Percentiles rank a stretch among this genome's conserved stretches.
Evolutionary conservation across 2,329 filamentous ascomycete genomes (phyloP).

Genomic region (Gnomoniopsis smithogilvyi): DNA sequence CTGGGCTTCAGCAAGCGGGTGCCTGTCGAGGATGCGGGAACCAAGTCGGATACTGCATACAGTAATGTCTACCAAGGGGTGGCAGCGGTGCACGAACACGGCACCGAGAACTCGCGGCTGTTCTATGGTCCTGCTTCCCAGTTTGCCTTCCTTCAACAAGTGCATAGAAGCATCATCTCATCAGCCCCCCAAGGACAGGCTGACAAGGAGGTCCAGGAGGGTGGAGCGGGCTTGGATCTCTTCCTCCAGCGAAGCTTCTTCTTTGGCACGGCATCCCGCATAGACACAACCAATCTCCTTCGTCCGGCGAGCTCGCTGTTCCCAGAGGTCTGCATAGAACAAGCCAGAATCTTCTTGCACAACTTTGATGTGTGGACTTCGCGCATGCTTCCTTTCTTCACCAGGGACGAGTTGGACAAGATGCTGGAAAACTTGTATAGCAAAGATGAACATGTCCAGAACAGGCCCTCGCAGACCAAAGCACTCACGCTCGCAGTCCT

Average conservation of each 20-base stretch:
- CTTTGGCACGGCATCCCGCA: slow-evolving; percentile 26
- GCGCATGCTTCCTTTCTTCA: slow-evolving; percentile 21
- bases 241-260: slow-evolving; percentile 30
- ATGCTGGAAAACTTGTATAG: slow-evolving; percentile 21
- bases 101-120: slow-evolving; percentile 11
- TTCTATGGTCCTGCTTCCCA: slow-evolving; percentile 17
- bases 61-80: slow-evolving; percentile 15
- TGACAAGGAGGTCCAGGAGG: slow-evolving; percentile 23
- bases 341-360: slow-evolving; percentile 20
- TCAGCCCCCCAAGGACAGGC: slow-evolving; percentile 14
- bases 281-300: slow-evolving; percentile 14
- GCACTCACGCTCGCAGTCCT: slow-evolving; percentile 23
- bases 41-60: slow-evolving; percentile 7
- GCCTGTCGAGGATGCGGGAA: background rate
- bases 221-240: slow-evolving; percentile 25
- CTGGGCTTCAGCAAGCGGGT: background rate
- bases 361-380: slow-evolving; percentile 20
- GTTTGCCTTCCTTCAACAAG: slow-evolving; percentile 29
- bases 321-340: slow-evolving; percentile 15
- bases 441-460: slow-evolving; percentile 2
- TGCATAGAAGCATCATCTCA: slow-evolving; percentile 26
- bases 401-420: slow-evolving; percentile 20
- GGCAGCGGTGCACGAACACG: slow-evolving; percentile 13
- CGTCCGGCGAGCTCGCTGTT: slow-evolving; percentile 4
- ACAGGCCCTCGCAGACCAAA: slow-evolving; percentile 21